phyloP scores from a whole-genome alignment of 2,329 filamentous ascomycete genomes.

The Clarireedia hainanense region DNA sequence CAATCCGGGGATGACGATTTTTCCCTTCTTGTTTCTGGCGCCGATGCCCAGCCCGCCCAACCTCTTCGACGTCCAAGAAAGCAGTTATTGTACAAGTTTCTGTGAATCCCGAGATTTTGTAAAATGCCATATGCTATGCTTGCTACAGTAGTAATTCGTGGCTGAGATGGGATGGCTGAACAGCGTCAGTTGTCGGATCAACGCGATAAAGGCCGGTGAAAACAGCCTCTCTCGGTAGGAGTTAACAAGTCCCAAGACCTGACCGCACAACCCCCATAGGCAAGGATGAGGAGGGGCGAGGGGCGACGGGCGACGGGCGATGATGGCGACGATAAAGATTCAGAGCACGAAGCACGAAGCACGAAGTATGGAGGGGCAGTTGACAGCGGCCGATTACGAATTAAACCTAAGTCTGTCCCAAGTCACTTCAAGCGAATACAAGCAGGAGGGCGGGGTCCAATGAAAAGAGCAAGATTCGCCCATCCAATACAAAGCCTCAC shows the following conservation, averaged over 20 bases:
- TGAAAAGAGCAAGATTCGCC: neutral
- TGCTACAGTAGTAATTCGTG: too few species aligned
- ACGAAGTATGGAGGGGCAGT: neutral
- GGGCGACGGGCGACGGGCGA: neutral
- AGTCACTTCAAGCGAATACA: neutral
- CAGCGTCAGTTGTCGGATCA: too few species aligned
- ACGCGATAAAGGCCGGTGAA: too few species aligned
- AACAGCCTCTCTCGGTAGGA: neutral
- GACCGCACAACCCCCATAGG: neutral
- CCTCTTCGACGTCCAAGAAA: neutral
- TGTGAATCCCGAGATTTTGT: too few species aligned
- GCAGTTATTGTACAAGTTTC: too few species aligned
- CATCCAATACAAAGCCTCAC: neutral
- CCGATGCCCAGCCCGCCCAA: neutral
- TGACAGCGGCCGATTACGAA: neutral
- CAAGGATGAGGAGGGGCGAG: neutral
- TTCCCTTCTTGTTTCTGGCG: neutral
- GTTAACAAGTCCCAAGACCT: neutral
- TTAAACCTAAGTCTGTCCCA: neutral
- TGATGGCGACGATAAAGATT: neutral
- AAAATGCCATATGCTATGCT: too few species aligned
- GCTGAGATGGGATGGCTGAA: too few species aligned
- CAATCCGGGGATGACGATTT: conserved; percentile 6
- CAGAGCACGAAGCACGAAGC: neutral
- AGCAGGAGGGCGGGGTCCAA: neutral